A percentile compares a stretch with the other conserved stretches of the same genome.
These are phyloP conservation scores for Prunus fruticosa DNA, from an alignment of 306 rosid species.

Conservation along the genomic window DNA sequence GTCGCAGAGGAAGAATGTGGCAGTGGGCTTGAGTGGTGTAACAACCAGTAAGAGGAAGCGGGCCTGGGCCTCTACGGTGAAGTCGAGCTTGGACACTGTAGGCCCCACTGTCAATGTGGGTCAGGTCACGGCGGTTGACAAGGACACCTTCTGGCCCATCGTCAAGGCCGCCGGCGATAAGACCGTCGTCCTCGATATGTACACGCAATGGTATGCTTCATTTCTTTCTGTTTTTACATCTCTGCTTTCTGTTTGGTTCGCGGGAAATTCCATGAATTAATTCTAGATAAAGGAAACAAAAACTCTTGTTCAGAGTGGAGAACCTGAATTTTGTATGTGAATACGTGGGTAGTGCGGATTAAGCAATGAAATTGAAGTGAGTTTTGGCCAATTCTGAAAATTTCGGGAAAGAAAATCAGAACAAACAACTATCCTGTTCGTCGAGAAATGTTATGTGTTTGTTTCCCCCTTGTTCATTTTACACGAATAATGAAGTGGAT, in stretches of 20 bases:
- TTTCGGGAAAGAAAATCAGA: neutral
- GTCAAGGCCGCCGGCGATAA: slow-evolving; percentile 89
- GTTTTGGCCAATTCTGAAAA: neutral
- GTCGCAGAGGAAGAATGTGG: slow-evolving; percentile 21
- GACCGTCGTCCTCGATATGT: slow-evolving; percentile 94
- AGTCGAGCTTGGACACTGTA: slow-evolving; percentile 67
- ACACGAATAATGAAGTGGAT: neutral
- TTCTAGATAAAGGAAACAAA: neutral
- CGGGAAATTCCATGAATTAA: neutral
- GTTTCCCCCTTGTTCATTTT: neutral
- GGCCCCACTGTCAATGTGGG: slow-evolving; percentile 60
- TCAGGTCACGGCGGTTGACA: slow-evolving; percentile 80
- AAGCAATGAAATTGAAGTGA: neutral
- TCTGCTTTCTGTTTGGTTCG: neutral
- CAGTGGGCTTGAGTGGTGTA: slow-evolving; percentile 13
- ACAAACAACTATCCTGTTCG: neutral
- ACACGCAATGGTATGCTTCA: slow-evolving; percentile 76
- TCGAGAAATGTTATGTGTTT: neutral
- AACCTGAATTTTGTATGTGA: neutral
- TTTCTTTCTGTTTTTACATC: neutral
- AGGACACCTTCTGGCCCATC: slow-evolving; percentile 97
- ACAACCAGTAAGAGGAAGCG: slow-evolving; percentile 18
- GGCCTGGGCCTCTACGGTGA: slow-evolving; percentile 23
- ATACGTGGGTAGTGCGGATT: neutral
- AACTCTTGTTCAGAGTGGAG: neutral